Percentiles rank a stretch among this genome's conserved stretches.
phyloP scores from a whole-genome alignment of 257 asterid species.

The Solanum peruvianum region DNA sequence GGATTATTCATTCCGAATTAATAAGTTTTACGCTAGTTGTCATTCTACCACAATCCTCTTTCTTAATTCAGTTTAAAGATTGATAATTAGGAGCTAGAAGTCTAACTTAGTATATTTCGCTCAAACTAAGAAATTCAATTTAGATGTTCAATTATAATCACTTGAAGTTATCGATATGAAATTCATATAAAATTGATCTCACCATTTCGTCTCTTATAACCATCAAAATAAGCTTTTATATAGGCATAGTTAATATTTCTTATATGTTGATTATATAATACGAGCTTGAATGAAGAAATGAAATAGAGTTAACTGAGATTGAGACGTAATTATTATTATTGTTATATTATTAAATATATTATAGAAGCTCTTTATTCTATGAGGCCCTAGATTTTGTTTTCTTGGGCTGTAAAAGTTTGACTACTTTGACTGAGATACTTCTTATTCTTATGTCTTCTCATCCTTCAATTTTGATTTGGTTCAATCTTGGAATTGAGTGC shows the following conservation, averaged over 20 bases:
- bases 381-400: constrained; percentile 16
- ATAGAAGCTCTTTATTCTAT: constrained; percentile 14
- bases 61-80: too few relatives aligned
- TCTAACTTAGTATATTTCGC: neutral
- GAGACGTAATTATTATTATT: neutral
- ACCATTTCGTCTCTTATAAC: fast-evolving
- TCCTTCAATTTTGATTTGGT: constrained; percentile 37
- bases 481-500: constrained; percentile 26
- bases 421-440: constrained; percentile 37
- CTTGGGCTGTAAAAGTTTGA: constrained; percentile 41
- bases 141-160: neutral
- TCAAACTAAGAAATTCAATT: neutral
- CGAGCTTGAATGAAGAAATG: neutral
- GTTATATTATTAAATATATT: neutral
- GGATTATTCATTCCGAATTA: neutral
- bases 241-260: neutral
- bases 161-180: neutral
- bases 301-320: neutral
- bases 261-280: neutral
- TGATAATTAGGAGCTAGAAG: neutral
- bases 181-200: neutral
- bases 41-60: neutral
- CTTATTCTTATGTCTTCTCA: constrained; percentile 9
- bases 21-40: neutral
- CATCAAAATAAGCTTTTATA: neutral